Conservation (phyloP, 2,329 filamentous ascomycete species). For the Cryphonectria naterciae region DNA sequence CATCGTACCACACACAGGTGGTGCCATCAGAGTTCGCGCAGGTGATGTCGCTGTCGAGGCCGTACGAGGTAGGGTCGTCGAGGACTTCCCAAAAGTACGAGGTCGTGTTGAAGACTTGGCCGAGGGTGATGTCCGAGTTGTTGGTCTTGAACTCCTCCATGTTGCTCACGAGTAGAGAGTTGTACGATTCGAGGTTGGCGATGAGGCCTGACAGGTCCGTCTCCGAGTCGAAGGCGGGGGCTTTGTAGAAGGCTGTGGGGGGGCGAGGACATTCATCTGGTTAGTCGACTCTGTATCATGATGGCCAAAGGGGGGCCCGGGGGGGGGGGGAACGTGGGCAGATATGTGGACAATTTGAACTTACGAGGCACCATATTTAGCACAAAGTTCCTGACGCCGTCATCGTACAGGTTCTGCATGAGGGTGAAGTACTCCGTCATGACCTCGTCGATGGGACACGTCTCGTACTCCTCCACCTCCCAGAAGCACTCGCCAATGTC, state of each 20-base stretch:
- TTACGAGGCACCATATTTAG: constrained; percentile 24
- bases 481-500: constrained; percentile 29
- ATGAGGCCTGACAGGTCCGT: constrained; percentile 15
- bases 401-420: constrained; percentile 26
- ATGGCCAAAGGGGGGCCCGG: not conserved
- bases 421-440: constrained; percentile 26
- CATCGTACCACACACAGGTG: constrained; percentile 26
- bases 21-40: constrained; percentile 25
- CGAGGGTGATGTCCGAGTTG: constrained; percentile 24
- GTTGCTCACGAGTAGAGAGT: constrained; percentile 25
- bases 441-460: constrained; percentile 25
- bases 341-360: not conserved
- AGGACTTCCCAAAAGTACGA: constrained; percentile 28
- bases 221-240: constrained; percentile 16
- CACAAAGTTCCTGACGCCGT: constrained; percentile 28
- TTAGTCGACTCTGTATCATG: not conserved
- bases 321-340: not conserved
- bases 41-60: constrained; percentile 27
- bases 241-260: constrained; percentile 18
- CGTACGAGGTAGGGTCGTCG: constrained; percentile 22
- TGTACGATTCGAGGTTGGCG: constrained; percentile 26
- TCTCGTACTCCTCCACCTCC: constrained; percentile 16
- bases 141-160: constrained; percentile 22
- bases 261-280: not conserved
- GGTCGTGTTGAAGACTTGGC: constrained; percentile 24